A percentile compares a stretch with the other conserved stretches of the same genome.
Evolutionary conservation across 2,329 filamentous ascomycete genomes (phyloP).

Genomic region (Verticillium alfalfae): DNA sequence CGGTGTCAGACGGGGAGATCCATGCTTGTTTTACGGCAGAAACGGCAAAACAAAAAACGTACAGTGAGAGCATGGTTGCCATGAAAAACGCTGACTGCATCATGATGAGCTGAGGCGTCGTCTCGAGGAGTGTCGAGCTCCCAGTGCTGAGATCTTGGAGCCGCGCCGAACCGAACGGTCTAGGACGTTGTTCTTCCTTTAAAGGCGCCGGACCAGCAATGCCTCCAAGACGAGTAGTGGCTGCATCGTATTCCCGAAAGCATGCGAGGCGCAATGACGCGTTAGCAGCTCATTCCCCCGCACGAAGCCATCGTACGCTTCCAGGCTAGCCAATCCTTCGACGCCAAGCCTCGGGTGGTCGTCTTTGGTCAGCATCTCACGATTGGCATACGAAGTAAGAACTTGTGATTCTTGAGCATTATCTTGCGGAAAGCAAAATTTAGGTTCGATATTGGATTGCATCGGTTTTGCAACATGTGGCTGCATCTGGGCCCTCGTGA

Average conservation of each 20-base stretch:
- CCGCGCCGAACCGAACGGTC: no score
- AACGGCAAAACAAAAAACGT: neutral
- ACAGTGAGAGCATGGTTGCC: neutral
- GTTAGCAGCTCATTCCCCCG: neutral
- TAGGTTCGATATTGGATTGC: no score
- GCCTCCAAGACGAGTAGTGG: neutral
- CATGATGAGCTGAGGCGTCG: neutral
- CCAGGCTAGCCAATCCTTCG: neutral
- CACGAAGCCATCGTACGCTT: neutral
- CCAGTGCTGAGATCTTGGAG: no score
- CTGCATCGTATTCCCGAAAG: neutral
- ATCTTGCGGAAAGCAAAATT: no score
- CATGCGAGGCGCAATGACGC: neutral
- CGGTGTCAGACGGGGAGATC: neutral
- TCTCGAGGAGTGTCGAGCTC: no score
- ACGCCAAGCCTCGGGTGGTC: neutral
- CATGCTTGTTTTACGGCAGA: no score
- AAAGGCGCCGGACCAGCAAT: no score
- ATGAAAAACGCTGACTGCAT: neutral
- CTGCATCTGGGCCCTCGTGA: no score
- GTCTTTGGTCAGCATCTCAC: neutral
- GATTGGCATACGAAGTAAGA: neutral
- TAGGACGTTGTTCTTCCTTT: no score
- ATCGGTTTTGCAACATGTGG: no score
- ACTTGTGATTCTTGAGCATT: neutral